Conservation (phyloP, 75 land plant species). For the Larix kaempferi region DNA sequence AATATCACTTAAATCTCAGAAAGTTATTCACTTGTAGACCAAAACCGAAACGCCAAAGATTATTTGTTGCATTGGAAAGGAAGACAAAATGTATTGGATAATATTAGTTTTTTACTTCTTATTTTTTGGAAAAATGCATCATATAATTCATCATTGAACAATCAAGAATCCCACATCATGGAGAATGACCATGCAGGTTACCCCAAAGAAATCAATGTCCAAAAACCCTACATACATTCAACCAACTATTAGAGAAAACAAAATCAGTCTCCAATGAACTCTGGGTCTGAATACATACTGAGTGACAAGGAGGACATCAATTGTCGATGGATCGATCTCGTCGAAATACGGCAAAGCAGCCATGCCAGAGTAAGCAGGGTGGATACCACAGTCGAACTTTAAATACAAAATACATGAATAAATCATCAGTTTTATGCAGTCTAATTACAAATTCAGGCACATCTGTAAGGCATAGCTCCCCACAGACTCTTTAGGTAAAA, state of each 20-base stretch:
- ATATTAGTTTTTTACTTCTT: too few species aligned
- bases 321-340: constrained; percentile 94
- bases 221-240: too few species aligned
- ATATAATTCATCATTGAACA: too few species aligned
- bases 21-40: too few species aligned
- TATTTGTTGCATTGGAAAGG: too few species aligned
- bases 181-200: too few species aligned
- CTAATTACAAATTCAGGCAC: background rate
- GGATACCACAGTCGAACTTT: constrained; percentile 98
- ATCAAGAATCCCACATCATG: too few species aligned
- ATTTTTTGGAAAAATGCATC: too few species aligned
- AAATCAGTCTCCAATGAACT: background rate
- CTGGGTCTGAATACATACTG: constrained; percentile 58
- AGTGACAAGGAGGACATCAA: constrained; percentile 96
- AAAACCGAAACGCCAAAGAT: too few species aligned
- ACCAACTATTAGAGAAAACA: background rate
- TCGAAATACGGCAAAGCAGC: constrained; percentile 98
- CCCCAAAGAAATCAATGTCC: too few species aligned
- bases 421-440: background rate
- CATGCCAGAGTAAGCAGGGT: constrained; percentile 96
- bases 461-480: background rate
- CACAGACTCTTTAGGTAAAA: background rate
- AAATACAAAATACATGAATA: constrained; percentile 8
- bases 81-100: too few species aligned
- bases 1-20: too few species aligned